Conservation (phyloP, 306 rosid species). For the Bauhinia variegata region DNA sequence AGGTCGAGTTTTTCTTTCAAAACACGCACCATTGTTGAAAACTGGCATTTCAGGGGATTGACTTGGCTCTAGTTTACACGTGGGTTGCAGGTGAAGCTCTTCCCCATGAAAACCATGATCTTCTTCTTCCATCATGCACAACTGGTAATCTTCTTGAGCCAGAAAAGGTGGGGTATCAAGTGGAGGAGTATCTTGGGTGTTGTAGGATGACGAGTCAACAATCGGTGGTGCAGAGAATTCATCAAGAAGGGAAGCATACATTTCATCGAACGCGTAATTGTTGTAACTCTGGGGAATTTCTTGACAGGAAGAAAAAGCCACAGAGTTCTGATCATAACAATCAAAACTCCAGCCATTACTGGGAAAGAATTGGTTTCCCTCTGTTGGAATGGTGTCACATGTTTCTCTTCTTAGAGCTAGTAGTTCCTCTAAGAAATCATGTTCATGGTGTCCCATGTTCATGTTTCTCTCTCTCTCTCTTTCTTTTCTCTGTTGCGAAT, state of each 20-base stretch:
- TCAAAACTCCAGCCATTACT: conserved; percentile 49
- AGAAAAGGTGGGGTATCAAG: conserved; percentile 51
- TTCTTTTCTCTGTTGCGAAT: conserved; percentile 36
- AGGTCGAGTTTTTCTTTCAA: conserved; percentile 54
- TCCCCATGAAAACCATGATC: conserved; percentile 57
- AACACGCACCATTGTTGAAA: conserved; percentile 53
- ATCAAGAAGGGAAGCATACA: conserved; percentile 46
- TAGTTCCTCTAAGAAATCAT: conserved; percentile 70
- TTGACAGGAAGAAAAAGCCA: conserved; percentile 48
- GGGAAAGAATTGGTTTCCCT: conserved; percentile 57
- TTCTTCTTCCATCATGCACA: conserved; percentile 61
- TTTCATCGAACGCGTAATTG: conserved; percentile 50
- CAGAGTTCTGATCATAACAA: conserved; percentile 60
- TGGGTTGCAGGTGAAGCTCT: conserved; percentile 58
- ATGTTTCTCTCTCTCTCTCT: conserved; percentile 41
- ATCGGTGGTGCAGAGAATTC: conserved; percentile 53
- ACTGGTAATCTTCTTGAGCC: conserved; percentile 52
- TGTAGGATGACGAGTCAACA: conserved; percentile 56
- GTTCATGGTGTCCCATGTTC: conserved; percentile 66
- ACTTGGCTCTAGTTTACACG: conserved; percentile 69
- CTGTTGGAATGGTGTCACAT: conserved; percentile 60
- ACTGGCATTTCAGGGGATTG: conserved; percentile 61
- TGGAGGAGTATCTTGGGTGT: conserved; percentile 40
- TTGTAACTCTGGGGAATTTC: conserved; percentile 45
- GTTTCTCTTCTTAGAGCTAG: conserved; percentile 69